Evolutionary conservation across 2,329 filamentous ascomycete genomes (phyloP).

Genomic region (Clarireedia monteithiana): DNA sequence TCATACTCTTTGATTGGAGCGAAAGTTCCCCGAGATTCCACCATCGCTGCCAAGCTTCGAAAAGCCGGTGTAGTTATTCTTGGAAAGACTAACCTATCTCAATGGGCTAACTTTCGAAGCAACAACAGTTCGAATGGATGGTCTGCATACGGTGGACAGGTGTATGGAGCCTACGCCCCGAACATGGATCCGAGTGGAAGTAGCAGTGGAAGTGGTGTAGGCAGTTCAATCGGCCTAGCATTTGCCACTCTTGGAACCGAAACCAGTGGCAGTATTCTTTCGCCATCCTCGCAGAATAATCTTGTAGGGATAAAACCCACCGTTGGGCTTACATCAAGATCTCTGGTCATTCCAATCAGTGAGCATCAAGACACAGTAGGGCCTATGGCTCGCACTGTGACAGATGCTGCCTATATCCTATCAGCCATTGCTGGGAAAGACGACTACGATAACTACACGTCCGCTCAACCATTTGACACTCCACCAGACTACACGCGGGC

Average conservation of each 20-base stretch:
- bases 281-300: slow-evolving; percentile 45
- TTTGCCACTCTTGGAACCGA: slow-evolving; percentile 47
- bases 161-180: slow-evolving; percentile 49
- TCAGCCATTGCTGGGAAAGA: slow-evolving; percentile 23
- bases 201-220: slow-evolving; percentile 38
- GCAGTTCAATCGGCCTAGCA: neutral
- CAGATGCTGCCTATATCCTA: slow-evolving; percentile 43
- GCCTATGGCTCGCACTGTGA: slow-evolving; percentile 53
- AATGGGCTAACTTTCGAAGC: slow-evolving; percentile 57
- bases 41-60: slow-evolving; percentile 51
- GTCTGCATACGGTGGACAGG: slow-evolving; percentile 55
- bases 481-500: slow-evolving; percentile 49
- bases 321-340: slow-evolving; percentile 52
- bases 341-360: slow-evolving; percentile 56
- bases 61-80: slow-evolving; percentile 55
- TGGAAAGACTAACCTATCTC: slow-evolving; percentile 56
- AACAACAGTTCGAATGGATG: slow-evolving; percentile 52
- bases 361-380: slow-evolving; percentile 59
- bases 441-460: slow-evolving; percentile 20
- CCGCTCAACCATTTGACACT: slow-evolving; percentile 40
- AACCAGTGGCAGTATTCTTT: slow-evolving; percentile 47
- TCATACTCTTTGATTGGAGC: slow-evolving; percentile 47
- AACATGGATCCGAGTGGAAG: slow-evolving; percentile 52
- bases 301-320: slow-evolving; percentile 61
- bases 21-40: slow-evolving; percentile 43